Evolutionary conservation across 2,329 filamentous ascomycete genomes (phyloP), one percentile per base, ranked within the genome.

Genomic region (Pseudogymnoascus verrucosus): DNA sequence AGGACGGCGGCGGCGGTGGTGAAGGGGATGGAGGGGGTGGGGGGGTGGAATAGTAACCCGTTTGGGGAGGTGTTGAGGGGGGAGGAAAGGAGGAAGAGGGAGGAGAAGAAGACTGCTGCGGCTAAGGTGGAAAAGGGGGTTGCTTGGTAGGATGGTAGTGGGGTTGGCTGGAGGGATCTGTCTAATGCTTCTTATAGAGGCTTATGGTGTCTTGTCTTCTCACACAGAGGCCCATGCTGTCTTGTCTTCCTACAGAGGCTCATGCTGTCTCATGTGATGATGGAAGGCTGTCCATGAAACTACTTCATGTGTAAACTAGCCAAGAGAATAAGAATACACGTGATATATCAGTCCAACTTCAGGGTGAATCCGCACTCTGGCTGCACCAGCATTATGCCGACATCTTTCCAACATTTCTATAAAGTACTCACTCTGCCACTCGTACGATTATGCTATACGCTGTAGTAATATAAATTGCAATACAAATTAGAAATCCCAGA

Each of bases 11-110:
- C 68, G 11, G 23, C 44, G 21, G 66, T 71, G 63, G 54, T 72
- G 6, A 66, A 65, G 34, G 61, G 65, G 14, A 68, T 70, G 63
- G 70, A 71, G 59, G 69, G 68, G 14, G 64, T 71, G 23, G 70
- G 70, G 4, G 66, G 51, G 11, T 65, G 67, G n/a, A 72, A 71
- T 40, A 54, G 69, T 23, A 68, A 68, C 62, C 40, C 40, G 40
- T 44, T 44, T 44, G 40, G 40, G 19, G 40, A 19, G 62, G 62
- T 16, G 34, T n/a, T 40, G 47, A 59, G 21, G 51, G 36, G 23
- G 7, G n/a, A 61, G 37, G 36, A 36, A n/a, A 61, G 11, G 23
- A 21, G 5, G 16, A 16, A 21, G 40, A 44, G 19, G 40, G 40
- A 44, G 40, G 40, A 10, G 19, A 44, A 44, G 19, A 23, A 23